These are phyloP conservation scores for Backusella sp. DNA, from an alignment of 192 early-diverging fungal genomes.

Conservation along the genomic window DNA sequence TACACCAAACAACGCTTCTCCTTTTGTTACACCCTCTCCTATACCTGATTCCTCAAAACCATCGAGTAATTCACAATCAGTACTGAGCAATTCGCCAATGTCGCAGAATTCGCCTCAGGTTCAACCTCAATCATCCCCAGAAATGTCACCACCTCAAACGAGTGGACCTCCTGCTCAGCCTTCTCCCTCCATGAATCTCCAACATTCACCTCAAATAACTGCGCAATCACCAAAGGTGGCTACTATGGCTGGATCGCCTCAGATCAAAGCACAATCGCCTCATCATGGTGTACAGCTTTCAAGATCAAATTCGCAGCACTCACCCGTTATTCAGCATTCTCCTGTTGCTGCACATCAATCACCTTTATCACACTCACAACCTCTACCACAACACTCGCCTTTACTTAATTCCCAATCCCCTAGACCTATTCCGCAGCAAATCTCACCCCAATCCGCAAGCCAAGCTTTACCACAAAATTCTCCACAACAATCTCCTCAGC, in stretches of 20 bases:
- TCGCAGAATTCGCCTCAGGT: conserved; percentile 2
- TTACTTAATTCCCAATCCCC: not conserved
- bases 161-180: not conserved
- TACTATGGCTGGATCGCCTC: not conserved
- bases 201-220: not conserved
- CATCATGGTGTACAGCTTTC: not conserved
- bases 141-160: not conserved
- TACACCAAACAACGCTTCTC: not conserved
- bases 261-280: not conserved
- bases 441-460: not conserved
- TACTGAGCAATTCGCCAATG: conserved; percentile 1
- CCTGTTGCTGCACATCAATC: not conserved
- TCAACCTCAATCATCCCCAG: not conserved
- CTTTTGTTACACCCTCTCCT: not conserved
- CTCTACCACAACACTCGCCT: not conserved
- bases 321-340: not conserved
- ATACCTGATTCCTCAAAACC: not conserved
- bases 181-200: not conserved
- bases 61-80: not conserved
- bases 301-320: not conserved
- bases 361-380: not conserved
- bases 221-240: not conserved
- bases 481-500: not conserved
- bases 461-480: not conserved
- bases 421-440: not conserved